phyloP scores from a whole-genome alignment of 371 early-diverging fungal genomes.

The Actinomortierella wolfii region DNA sequence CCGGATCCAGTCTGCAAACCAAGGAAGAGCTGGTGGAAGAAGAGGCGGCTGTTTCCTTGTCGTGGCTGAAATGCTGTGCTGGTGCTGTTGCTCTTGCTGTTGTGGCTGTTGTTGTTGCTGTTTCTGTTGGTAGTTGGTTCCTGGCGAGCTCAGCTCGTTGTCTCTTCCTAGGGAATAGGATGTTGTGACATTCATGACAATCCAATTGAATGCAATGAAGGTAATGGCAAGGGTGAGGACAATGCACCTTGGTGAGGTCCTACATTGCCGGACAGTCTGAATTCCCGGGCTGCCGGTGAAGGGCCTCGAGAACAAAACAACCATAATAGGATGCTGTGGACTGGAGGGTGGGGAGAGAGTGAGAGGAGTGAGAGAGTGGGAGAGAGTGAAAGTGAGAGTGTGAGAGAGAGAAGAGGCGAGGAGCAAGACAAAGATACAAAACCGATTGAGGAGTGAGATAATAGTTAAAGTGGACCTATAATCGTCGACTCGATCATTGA shows the following conservation, averaged over 20 bases:
- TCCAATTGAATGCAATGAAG: conserved; percentile 27
- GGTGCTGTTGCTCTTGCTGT: too few species aligned
- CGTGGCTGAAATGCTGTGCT: too few species aligned
- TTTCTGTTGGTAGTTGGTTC: too few species aligned
- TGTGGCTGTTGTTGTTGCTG: too few species aligned
- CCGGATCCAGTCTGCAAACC: conserved; percentile 29
- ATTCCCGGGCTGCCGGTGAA: conserved; percentile 15
- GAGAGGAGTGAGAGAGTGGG: background rate
- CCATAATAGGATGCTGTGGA: background rate
- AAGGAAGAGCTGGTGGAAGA: background rate
- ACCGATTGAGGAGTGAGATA: too few species aligned
- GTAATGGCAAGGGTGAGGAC: conserved; percentile 23
- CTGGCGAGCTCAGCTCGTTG: too few species aligned
- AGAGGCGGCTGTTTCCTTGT: too few species aligned
- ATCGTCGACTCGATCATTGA: too few species aligned
- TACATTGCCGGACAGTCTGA: conserved; percentile 4
- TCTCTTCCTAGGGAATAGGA: too few species aligned
- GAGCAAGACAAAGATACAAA: background rate
- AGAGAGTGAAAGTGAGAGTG: background rate
- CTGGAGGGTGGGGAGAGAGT: background rate
- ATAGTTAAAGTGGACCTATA: too few species aligned
- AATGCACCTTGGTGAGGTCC: conserved; percentile 14
- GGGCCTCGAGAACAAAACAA: conserved; percentile 9
- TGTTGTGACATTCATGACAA: conserved; percentile 7
- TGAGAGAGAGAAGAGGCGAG: background rate